These are phyloP conservation scores for Jacaranda copaia DNA, from an alignment of 257 asterid species.

Conservation along the genomic window DNA sequence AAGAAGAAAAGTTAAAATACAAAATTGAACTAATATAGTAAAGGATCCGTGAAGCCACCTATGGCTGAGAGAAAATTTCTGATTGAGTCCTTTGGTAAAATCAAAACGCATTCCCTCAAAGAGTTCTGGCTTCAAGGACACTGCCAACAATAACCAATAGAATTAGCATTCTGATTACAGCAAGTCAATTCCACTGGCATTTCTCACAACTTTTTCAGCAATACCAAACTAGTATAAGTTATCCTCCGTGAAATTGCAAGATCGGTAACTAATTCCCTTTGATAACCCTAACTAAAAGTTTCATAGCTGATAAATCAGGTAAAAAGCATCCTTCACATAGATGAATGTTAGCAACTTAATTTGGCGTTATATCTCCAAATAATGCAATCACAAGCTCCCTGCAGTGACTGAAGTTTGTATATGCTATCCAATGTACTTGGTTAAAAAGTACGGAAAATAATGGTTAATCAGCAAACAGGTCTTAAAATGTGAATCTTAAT, in stretches of 20 bases:
- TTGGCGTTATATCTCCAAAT: not conserved
- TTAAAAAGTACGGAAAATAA: not conserved
- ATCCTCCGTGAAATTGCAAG: not conserved
- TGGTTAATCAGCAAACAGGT: too few relatives aligned
- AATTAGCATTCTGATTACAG: conserved; percentile 30
- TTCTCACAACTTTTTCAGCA: not conserved
- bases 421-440: not conserved
- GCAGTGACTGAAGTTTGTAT: not conserved
- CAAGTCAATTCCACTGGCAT: conserved; percentile 4
- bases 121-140: conserved; percentile 98
- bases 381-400: not conserved
- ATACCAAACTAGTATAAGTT: not conserved
- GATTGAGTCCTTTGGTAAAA: conserved; percentile 92
- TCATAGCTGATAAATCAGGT: conserved; percentile 14
- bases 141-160: conserved; percentile 55
- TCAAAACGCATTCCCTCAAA: conserved; percentile 99
- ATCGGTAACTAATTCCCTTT: not conserved
- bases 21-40: not conserved
- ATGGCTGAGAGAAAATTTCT: conserved; percentile 89
- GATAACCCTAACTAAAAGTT: not conserved
- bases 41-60: conserved; percentile 59
- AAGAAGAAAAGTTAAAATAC: not conserved
- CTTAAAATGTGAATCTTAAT: too few relatives aligned
- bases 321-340: conserved; percentile 2
- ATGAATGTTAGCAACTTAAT: not conserved